Evolutionary conservation across 1,139 yeast genomes (phyloP), one percentile per base, ranked within the genome.

Genomic region (Magnusiomyces clavatus): DNA sequence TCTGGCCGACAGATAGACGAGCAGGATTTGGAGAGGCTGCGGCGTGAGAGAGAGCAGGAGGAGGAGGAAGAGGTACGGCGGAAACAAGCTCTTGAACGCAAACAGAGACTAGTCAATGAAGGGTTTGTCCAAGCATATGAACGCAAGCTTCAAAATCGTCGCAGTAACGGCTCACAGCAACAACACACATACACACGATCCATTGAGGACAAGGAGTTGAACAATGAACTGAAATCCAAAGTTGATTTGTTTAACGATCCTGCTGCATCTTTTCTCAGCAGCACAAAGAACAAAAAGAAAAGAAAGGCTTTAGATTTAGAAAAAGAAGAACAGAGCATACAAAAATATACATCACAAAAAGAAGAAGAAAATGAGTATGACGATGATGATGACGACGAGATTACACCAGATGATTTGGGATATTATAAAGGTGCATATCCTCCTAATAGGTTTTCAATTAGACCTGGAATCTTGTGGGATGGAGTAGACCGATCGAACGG

Each of bases 401-500:
- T 20, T 81, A 52, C 75, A 74, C 35, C 40, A 16, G 52, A 61
- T 73, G 31, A 24, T 24, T 24, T 24, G 31, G 31, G 31, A 24
- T 24, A 24, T 29, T 82, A 75, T 57, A 71, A 74, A 17, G 81
- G 86, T 0, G 60, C 74, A 0, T 78, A 69, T 52, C 80, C 87
- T 0, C 78, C 78, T 29, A 90, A 90, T 63, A 68, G 97, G 56
- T 90, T 87, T 67, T 77, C 77, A 3, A 82, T 90, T 17, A 70
- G 71, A 5, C 95, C 97, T 0, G 97, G 97, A 0, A 73, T 74
- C 58, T 72, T 87, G 53, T 90, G 97, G 97, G 97, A 90, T 65
- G 97, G 97, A 0, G 82, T 89, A 0, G 94, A 88, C 66, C 71
- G 97, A 55, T 80, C 95, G 0, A 90, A 84, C 64, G 97, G 97